Conservation (phyloP, 257 asterid genomes). For the Osmanthus fragrans region DNA sequence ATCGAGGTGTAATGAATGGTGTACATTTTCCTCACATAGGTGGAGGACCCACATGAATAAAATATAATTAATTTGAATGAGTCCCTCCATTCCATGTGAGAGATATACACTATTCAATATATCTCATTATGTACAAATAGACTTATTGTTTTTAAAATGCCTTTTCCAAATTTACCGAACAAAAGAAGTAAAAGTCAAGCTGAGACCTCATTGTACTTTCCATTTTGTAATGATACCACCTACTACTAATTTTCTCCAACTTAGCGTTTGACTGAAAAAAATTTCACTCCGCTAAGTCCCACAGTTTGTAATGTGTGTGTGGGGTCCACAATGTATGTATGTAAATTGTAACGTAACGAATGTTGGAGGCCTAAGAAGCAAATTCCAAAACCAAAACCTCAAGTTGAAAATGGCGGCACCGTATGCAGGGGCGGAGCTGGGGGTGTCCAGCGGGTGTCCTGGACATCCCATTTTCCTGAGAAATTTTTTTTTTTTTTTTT, state of each 20-base stretch:
- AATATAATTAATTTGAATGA: too few species aligned
- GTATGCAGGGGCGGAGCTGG: too few species aligned
- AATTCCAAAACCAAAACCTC: conserved; percentile 2
- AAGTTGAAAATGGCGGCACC: conserved; percentile 45
- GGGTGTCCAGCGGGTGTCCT: too few species aligned
- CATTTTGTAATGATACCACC: conserved; percentile 28
- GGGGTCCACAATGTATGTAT: conserved; percentile 5
- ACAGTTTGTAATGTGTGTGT: not conserved
- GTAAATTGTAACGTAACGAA: conserved; percentile 24
- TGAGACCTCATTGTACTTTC: conserved; percentile 26
- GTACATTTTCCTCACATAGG: too few species aligned
- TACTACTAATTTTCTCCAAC: not conserved
- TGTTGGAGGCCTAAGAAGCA: conserved; percentile 53
- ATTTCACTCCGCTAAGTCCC: not conserved
- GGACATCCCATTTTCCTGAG: too few species aligned
- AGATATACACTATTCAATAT: too few species aligned
- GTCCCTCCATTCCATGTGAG: too few species aligned
- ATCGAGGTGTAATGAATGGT: too few species aligned
- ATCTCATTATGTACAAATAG: too few species aligned
- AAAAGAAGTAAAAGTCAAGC: conserved; percentile 34
- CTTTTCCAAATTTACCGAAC: not conserved
- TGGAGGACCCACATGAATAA: too few species aligned
- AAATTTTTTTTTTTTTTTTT: too few species aligned
- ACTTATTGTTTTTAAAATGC: too few species aligned
- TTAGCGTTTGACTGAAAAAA: conserved; percentile 3